Base-by-base conservation (phyloP, 345 rosid genomes). In the Alliaria petiolata region DNA sequence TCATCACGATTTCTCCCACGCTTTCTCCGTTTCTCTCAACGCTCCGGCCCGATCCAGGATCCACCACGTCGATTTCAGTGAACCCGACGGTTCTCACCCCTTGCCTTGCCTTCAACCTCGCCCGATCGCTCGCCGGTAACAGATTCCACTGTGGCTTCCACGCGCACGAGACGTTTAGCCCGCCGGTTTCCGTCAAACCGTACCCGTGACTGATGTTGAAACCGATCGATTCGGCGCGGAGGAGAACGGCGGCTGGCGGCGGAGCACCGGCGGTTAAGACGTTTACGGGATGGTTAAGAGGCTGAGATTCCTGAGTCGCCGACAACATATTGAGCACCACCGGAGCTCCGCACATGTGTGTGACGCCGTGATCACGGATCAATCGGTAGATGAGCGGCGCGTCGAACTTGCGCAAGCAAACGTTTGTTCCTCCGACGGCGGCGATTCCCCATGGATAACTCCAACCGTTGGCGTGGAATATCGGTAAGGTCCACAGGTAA, bases 381-480 rank as follows among this genome's bases (percentile, higher is more conserved):
- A 82, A 70, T 16, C 56, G 68, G 78, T 85, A 88, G 40, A 92
- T 83, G 11, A 39, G 40, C 11, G 74, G 69, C 6, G 83, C 85
- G 6, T 86, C 83, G 70, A 92, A 85, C 49, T 87, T 90, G 13
- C 95, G 85, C 28, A 90, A 65, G 70, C 98, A 92, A 34, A 92
- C 65, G 69, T 86, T 92, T 0, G 87, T 82, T 4, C 93, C 98
- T 6, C 98, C 98, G 1, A 83, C 92, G 3, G 93, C 98, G 0
- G 98, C 96, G 38, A 90, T 79, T 10, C 84, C 93, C 96, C 96
- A 92, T 7, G 83, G 75, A 34, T 76, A 86, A 43, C 82, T 60
- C 98, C 98, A 92, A 0, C 98, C 98, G 53, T 92, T 92, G 9
- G 88, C 85, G 50, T 92, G 98, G 67, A 92, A 92, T 80, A 92